Conservation (phyloP, 768 basidiomycete species). For the Amanita molliuscula region DNA sequence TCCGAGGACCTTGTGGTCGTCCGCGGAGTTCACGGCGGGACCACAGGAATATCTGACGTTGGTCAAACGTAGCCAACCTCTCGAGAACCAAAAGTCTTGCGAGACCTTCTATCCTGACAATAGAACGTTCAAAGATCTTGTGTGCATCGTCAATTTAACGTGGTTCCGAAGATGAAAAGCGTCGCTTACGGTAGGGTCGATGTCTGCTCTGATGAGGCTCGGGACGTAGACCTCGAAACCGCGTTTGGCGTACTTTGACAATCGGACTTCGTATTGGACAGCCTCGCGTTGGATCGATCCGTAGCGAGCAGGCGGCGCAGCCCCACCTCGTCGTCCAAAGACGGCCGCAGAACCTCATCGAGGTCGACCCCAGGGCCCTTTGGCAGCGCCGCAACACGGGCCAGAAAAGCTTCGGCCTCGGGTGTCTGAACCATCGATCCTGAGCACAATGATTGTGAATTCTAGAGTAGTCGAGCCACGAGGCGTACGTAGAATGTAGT, state of each 20-base stretch:
- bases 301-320: conserved; percentile 4
- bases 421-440: conserved; percentile 1
- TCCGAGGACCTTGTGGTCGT: conserved; percentile 25
- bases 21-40: conserved; percentile 39
- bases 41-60: conserved; percentile 36
- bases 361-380: neutral
- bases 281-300: neutral
- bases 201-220: conserved; percentile 21
- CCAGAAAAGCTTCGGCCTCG: conserved; percentile 5
- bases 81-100: conserved; percentile 55
- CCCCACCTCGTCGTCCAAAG: conserved; percentile 4
- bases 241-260: conserved; percentile 34
- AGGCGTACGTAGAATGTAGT: neutral
- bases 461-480: neutral
- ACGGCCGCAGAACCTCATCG: neutral
- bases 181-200: conserved; percentile 46
- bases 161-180: neutral
- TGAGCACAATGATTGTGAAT: neutral
- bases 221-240: conserved; percentile 40
- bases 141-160: neutral
- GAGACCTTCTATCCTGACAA: conserved; percentile 45
- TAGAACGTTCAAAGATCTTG: conserved; percentile 49
- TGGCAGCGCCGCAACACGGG: neutral
- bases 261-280: conserved; percentile 30
- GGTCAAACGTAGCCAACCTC: conserved; percentile 34